Conservation (phyloP, 768 basidiomycete species). For the Mycena haematopus region DNA sequence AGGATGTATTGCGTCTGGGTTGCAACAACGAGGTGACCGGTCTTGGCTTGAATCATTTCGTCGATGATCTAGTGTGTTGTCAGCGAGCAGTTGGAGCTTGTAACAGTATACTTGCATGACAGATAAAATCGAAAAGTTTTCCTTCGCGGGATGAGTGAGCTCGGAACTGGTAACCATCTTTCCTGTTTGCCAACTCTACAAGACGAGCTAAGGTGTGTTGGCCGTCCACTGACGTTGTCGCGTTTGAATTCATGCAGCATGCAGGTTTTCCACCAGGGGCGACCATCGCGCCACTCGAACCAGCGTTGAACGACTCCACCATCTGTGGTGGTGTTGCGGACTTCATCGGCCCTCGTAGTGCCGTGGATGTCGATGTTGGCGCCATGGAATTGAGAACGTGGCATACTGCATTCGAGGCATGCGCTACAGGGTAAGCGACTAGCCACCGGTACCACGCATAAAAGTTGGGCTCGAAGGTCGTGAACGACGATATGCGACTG, state of each 20-base stretch:
- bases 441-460: not conserved
- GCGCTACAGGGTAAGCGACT: not conserved
- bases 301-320: not conserved
- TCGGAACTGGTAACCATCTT: not conserved
- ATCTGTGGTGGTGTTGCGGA: not conserved
- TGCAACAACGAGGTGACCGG: not conserved
- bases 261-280: not conserved
- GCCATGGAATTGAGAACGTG: not conserved
- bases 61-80: not conserved
- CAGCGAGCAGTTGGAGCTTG: not conserved
- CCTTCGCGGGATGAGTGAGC: not conserved
- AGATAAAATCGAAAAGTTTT: not conserved
- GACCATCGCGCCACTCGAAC: not conserved
- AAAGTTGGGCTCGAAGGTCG: not conserved
- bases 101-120: slow-evolving; percentile 5
- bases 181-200: not conserved
- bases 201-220: not conserved
- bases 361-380: not conserved
- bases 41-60: slow-evolving; percentile 2
- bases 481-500: not conserved
- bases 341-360: not conserved
- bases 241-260: not conserved
- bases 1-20: slow-evolving; percentile 5
- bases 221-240: not conserved
- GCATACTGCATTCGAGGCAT: slow-evolving; percentile 1